Percentiles rank a stretch among this genome's conserved stretches.
Evolutionary conservation across 2,329 filamentous ascomycete species (phyloP).

Genomic region (Neonectria magnoliae): DNA sequence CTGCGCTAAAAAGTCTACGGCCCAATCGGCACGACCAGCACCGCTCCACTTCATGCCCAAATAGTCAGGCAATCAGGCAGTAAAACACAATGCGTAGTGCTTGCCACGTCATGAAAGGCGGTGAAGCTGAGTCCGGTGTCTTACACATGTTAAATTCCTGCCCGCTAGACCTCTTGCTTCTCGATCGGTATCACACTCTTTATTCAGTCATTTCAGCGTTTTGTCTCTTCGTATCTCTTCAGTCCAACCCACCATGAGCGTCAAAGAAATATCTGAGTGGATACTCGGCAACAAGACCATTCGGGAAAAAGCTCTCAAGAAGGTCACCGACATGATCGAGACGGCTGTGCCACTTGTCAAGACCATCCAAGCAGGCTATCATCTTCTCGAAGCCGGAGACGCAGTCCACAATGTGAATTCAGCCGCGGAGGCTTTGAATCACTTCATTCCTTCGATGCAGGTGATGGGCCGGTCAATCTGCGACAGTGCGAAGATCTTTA

Average conservation of each 20-base stretch:
- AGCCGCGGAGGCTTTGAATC: not conserved
- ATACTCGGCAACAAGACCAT: conserved; percentile 1
- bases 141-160: not conserved
- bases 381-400: conserved; percentile 40
- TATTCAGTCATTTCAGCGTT: not conserved
- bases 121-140: not conserved
- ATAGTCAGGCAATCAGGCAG: not conserved
- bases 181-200: not conserved
- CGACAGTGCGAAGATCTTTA: conserved; percentile 46
- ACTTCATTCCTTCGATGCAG: conserved; percentile 47
- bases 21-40: not conserved
- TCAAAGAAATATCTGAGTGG: conserved; percentile 1
- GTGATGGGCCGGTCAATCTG: conserved; percentile 48
- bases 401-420: conserved; percentile 36
- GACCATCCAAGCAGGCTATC: conserved; percentile 41
- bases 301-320: conserved; percentile 1
- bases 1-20: not conserved
- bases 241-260: not conserved
- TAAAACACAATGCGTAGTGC: not conserved
- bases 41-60: not conserved
- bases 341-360: conserved; percentile 28
- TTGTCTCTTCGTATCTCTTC: no score
- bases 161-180: not conserved
- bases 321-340: not conserved
- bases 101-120: conserved; percentile 5